Evolutionary conservation across 1,139 yeast species (phyloP), one percentile per base, ranked within the genome.

Genomic region (Suhomyces terraborum): DNA sequence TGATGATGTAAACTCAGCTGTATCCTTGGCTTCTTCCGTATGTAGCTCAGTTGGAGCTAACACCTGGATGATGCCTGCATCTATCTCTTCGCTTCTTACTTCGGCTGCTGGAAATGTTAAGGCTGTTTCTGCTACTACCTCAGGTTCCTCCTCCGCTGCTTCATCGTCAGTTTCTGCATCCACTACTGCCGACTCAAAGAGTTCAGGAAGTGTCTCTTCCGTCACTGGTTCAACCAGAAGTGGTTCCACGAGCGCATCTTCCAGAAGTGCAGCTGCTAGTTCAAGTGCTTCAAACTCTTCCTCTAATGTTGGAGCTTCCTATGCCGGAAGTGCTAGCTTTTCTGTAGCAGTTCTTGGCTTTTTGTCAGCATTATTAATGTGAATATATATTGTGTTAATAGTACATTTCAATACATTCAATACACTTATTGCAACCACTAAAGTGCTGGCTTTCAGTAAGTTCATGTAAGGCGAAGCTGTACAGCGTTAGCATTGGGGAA

Each of bases 1-100:
- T 31, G 37, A 50, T 4, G 75, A 71, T 39, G 73, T 75, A 31
- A 59, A 46, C 17, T 25, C 50, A 20, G 76, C 75, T 35, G 69
- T 77, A 18, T 53, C 60, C 27, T 58, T 69, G 48, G 79, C 78
- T 20, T 54, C 54, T 12, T 70, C 77, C 7, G 48, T 72, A 37
- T 75, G 80, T 52, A 50, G 59, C 31, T 50, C 51, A 14, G 79
- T 67, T 31, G 79, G 79, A 40, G 80, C 73, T 16, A 64, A 65
- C 43, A 55, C 69, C 26, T 72, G 75, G 76, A 63, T 66, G 62
- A 64, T 73, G 61, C 75, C 75, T 8, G 69, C 66, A n/a, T 56
- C 70, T 4, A 63, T 69, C 35, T 59, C 71, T 2, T 48, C 66
- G 13, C 66, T 53, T 13, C 54, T 73, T 31, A 53, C 56, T 6